Evolutionary conservation across 2,329 filamentous ascomycete genomes (phyloP), one percentile per base, ranked within the genome.

Genomic region (Emericellopsis cladophorae): DNA sequence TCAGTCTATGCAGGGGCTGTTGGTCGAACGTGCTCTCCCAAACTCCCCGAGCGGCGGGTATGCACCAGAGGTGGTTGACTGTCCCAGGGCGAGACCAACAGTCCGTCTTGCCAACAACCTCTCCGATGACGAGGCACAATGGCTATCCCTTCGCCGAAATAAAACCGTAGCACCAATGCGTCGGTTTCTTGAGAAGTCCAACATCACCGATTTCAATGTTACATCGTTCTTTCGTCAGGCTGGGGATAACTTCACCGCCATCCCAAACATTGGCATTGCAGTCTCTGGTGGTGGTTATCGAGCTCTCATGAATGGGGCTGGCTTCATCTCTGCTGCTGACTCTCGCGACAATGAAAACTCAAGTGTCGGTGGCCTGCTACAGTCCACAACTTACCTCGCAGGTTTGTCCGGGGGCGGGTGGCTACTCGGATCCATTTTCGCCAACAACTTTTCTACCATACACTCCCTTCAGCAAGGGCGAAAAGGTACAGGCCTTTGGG

Each of bases 211-310:
- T 40, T 86, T 93, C 42, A 79, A 93, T 57, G 79, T 76, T 4
- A 64, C 62, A 3, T 53, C 61, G 1, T 95, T 87, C 55, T 74
- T 95, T 49, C 69, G 79, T 41, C 63, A 62, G 44, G 60, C 76
- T 45, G 58, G 74, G 24, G 79, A 81, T 9, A 35, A 35, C 8
- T 9, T 21, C 33, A 16, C 33, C 2, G 50, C 56, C 32, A 53
- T 60, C 41, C 62, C 62, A 24, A 61, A 58, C 48, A 76, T 89
- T 47, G 83, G 66, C 14, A 74, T 89, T 46, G 81, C 84, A 3
- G 66, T 79, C 24, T 87, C 82, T 0, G 84, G 84, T n/a, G 84
- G 84, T 54, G 84, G 84, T 26, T 89, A 87, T 56, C 68, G 84
- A 40, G 84, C 84, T 5, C 63, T 88, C 58, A 67, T 85, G 65